A percentile compares a stretch with the other conserved stretches of the same genome.
These are phyloP conservation scores for Skeletonema marinoi DNA, from an alignment of 108 stramenopile species.

Conservation along the genomic window DNA sequence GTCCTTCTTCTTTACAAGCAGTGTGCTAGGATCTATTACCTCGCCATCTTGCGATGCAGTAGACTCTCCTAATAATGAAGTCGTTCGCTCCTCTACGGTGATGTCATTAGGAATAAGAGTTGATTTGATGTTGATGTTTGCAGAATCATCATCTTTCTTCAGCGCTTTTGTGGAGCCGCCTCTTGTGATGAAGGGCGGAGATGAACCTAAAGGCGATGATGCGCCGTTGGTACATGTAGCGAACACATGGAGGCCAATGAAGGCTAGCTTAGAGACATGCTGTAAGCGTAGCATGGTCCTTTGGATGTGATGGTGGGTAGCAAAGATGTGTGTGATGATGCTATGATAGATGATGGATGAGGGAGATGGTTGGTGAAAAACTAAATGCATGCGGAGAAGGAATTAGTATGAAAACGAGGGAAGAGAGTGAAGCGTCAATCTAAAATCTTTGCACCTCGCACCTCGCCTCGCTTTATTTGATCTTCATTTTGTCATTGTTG, in stretches of 20 bases:
- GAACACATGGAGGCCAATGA: neutral
- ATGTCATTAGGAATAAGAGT: neutral
- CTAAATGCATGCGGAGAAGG: no score
- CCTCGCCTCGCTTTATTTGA: no score
- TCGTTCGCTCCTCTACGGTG: neutral
- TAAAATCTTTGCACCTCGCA: no score
- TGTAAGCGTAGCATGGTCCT: neutral
- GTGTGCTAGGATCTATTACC: neutral
- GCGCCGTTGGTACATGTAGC: neutral
- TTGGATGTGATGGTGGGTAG: neutral
- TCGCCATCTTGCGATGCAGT: neutral
- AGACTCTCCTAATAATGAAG: neutral
- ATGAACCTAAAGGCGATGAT: neutral
- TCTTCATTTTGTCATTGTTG: no score
- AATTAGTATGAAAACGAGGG: no score
- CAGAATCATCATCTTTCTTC: neutral
- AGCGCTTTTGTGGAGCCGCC: neutral
- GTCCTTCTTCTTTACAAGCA: slow-evolving; percentile 1
- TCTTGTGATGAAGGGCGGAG: neutral
- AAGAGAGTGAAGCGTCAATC: no score
- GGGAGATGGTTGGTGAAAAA: no score
- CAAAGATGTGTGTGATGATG: neutral
- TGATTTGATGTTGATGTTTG: neutral
- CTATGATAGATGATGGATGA: no score
- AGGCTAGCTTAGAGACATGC: neutral